phyloP scores from a whole-genome alignment of 176 grass and related monocot genomes.

The Oryza nivara region DNA sequence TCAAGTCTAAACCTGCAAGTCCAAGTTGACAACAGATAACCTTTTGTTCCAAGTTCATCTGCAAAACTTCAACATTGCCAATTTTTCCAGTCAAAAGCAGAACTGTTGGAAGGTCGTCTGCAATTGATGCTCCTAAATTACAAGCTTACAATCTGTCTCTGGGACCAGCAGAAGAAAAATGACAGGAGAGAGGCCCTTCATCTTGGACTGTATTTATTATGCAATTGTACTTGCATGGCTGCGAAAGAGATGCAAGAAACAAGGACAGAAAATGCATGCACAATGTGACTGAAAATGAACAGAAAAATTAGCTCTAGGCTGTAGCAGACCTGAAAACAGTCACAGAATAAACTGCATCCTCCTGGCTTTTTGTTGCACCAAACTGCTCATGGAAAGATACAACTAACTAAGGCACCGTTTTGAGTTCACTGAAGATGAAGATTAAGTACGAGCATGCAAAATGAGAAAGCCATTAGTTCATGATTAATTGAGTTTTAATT shows the following conservation, averaged over 20 bases:
- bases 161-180: slow-evolving; percentile 13
- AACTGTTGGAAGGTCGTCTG: slow-evolving; percentile 35
- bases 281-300: not conserved
- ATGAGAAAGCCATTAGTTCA: not conserved
- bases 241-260: slow-evolving; percentile 13
- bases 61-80: slow-evolving; percentile 18
- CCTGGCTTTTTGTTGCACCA: slow-evolving; percentile 30
- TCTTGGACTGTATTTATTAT: slow-evolving; percentile 41
- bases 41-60: not conserved
- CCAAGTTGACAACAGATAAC: slow-evolving; percentile 25
- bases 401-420: not conserved
- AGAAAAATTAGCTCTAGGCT: slow-evolving; percentile 16
- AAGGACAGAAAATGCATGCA: slow-evolving; percentile 11
- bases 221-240: slow-evolving; percentile 24
- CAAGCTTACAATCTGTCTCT: slow-evolving; percentile 12
- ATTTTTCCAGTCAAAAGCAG: slow-evolving; percentile 34
- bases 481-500: too few relatives aligned
- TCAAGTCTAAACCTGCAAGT: not conserved
- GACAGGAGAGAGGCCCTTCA: slow-evolving; percentile 9
- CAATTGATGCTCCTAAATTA: slow-evolving; percentile 21
- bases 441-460: too few relatives aligned
- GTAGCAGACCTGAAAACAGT: slow-evolving; percentile 36
- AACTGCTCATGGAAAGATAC: slow-evolving; percentile 21
- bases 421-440: too few relatives aligned
- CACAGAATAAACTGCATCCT: not conserved